Evolutionary conservation across 805 yeast genomes (phyloP).

Genomic region (Starmerella lactis-condensi): DNA sequence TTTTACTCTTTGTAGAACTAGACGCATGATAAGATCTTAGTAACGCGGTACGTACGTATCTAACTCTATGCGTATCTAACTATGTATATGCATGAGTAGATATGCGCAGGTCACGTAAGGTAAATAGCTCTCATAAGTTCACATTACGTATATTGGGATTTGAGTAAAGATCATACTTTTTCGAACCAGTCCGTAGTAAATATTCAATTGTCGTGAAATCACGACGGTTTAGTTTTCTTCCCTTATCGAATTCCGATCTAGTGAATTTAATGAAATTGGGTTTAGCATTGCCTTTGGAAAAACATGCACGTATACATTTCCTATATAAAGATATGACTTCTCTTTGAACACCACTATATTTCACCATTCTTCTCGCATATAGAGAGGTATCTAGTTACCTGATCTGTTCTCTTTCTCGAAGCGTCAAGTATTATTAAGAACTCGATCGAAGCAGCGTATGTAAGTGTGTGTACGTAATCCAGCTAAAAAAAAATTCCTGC

Average conservation of each 20-base stretch:
- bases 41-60: too few species aligned
- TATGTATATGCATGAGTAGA: not conserved
- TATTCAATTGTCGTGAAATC: constrained; percentile 79
- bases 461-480: too few species aligned
- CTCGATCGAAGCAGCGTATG: too few species aligned
- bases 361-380: too few species aligned
- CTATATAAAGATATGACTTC: constrained; percentile 33
- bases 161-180: constrained; percentile 52
- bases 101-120: not conserved
- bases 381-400: too few species aligned
- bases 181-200: constrained; percentile 55
- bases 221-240: constrained; percentile 41
- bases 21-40: constrained; percentile 57
- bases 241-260: constrained; percentile 44
- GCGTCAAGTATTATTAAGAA: too few species aligned
- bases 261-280: constrained; percentile 30
- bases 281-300: constrained; percentile 34
- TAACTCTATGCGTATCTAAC: too few species aligned
- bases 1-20: constrained; percentile 78
- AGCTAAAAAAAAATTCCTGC: too few species aligned
- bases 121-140: not conserved
- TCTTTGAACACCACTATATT: constrained; percentile 25
- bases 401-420: too few species aligned
- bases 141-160: constrained; percentile 29
- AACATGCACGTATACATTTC: constrained; percentile 29